Conservation (phyloP, 768 basidiomycete genomes). For the Boletus rufocinnamomeus region DNA sequence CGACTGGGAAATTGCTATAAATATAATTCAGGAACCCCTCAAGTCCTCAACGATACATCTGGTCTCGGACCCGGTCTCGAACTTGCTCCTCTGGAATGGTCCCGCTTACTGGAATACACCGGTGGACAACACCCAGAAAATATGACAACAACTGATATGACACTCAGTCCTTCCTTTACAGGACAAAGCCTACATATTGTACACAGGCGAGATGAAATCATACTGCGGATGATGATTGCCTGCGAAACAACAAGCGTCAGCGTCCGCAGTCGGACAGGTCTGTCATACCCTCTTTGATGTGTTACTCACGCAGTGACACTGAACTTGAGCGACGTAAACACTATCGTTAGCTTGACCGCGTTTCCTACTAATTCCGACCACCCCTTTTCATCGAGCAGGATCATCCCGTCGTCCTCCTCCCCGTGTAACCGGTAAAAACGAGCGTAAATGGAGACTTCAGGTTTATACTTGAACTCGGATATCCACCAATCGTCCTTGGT, state of each 20-base stretch:
- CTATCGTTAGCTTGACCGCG: slow-evolving; percentile 33
- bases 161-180: background rate
- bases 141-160: background rate
- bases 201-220: slow-evolving; percentile 11
- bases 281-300: background rate
- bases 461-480: slow-evolving; percentile 36
- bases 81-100: background rate
- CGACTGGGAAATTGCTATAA: background rate
- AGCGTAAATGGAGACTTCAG: slow-evolving; percentile 37
- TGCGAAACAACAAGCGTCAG: slow-evolving; percentile 14
- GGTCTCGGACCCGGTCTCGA: slow-evolving; percentile 1
- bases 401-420: slow-evolving; percentile 37
- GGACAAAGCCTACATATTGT: background rate
- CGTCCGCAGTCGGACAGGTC: slow-evolving; percentile 7
- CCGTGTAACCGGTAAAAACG: slow-evolving; percentile 36
- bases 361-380: slow-evolving; percentile 37
- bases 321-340: slow-evolving; percentile 39
- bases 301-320: slow-evolving; percentile 34
- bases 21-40: background rate
- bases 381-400: slow-evolving; percentile 34
- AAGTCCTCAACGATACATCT: background rate
- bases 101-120: background rate
- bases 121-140: background rate
- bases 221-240: slow-evolving; percentile 31
- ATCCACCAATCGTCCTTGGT: slow-evolving; percentile 40